Evolutionary conservation across 2,329 filamentous ascomycete species (phyloP).

Genomic region (Phyllosticta ampelicida): DNA sequence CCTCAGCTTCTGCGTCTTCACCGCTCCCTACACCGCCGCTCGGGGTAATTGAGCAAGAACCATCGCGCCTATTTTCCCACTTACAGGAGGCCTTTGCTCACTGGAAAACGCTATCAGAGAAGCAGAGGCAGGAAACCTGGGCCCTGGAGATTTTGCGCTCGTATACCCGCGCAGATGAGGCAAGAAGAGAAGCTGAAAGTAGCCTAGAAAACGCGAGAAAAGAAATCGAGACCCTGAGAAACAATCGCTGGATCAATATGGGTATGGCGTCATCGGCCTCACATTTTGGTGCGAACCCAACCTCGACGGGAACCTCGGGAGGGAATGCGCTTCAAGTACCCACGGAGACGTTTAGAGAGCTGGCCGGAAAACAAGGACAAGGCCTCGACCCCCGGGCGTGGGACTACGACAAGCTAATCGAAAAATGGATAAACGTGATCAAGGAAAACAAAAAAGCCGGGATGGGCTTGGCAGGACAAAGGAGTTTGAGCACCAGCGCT

Average conservation of each 20-base stretch:
- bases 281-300: constrained; percentile 11
- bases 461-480: constrained; percentile 25
- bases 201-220: constrained; percentile 30
- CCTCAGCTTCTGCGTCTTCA: constrained; percentile 28
- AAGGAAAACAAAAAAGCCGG: constrained; percentile 21
- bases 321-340: constrained; percentile 28
- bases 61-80: constrained; percentile 62
- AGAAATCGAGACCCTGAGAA: constrained; percentile 32
- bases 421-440: constrained; percentile 29
- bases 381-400: constrained; percentile 27
- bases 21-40: constrained; percentile 28
- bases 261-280: constrained; percentile 12
- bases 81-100: constrained; percentile 65
- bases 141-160: constrained; percentile 37
- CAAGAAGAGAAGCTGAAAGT: constrained; percentile 24
- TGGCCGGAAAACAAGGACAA: constrained; percentile 21
- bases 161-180: constrained; percentile 31
- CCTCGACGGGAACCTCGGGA: constrained; percentile 9
- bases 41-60: constrained; percentile 42
- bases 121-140: constrained; percentile 34
- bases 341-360: constrained; percentile 28
- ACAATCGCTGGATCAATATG: constrained; percentile 17
- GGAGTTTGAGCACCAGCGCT: constrained; percentile 16
- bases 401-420: constrained; percentile 31
- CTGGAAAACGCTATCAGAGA: constrained; percentile 57